phyloP scores from a whole-genome alignment of 139 green algal genomes.

The Trebouxia sp. region DNA sequence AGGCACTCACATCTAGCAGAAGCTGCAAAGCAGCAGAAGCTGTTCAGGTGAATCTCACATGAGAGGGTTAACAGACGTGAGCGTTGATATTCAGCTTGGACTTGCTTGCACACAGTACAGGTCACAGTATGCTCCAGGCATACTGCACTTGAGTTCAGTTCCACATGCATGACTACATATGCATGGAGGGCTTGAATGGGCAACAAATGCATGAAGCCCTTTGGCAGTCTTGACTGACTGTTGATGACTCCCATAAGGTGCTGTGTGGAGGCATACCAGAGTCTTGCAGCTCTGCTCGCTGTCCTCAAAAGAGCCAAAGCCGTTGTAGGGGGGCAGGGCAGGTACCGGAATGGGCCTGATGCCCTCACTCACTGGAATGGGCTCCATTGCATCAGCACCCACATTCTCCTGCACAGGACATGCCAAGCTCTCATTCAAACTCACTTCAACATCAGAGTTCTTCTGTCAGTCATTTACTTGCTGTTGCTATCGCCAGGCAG shows the following conservation, averaged over 20 bases:
- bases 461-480: not conserved
- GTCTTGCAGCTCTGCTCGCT: constrained; percentile 82
- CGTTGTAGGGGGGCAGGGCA: constrained; percentile 79
- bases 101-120: too few relatives aligned
- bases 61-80: too few relatives aligned
- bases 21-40: too few relatives aligned
- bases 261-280: constrained; percentile 54
- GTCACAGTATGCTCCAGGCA: too few relatives aligned
- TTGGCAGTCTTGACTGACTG: too few relatives aligned
- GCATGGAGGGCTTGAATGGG: not conserved
- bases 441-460: not conserved
- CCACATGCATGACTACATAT: not conserved
- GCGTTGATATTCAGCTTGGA: too few relatives aligned
- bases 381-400: constrained; percentile 64
- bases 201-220: not conserved
- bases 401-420: constrained; percentile 53
- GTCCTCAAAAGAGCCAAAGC: constrained; percentile 82
- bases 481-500: too few relatives aligned
- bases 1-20: too few relatives aligned
- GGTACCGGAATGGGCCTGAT: constrained; percentile 42
- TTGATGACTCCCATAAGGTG: not conserved
- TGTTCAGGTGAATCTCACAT: too few relatives aligned
- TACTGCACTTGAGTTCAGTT: too few relatives aligned
- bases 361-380: constrained; percentile 68
- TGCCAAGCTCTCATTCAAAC: too few relatives aligned